These are phyloP conservation scores for Casuarina glauca DNA, from an alignment of 306 rosid genomes.

Conservation along the genomic window DNA sequence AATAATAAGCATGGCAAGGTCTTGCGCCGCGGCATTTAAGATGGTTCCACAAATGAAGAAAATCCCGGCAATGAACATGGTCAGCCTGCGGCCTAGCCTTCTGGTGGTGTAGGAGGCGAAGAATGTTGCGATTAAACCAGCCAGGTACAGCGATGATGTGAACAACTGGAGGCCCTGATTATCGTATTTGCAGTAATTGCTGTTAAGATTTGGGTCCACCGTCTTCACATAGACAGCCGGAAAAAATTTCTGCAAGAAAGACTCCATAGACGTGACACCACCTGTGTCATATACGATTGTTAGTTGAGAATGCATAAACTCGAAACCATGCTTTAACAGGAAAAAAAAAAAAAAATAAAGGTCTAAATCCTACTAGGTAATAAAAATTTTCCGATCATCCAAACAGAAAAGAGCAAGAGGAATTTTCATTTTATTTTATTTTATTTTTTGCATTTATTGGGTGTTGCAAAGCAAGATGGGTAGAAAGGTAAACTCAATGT, in stretches of 20 bases:
- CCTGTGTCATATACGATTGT: constrained; percentile 34
- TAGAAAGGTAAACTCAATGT: background rate
- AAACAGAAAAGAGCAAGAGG: no score
- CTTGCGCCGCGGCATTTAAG: constrained; percentile 51
- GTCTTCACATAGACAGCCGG: constrained; percentile 47
- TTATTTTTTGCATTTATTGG: no score
- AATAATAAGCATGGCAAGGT: constrained; percentile 49
- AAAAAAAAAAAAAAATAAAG: no score
- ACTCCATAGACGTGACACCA: constrained; percentile 63
- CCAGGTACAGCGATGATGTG: constrained; percentile 66
- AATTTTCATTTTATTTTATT: no score
- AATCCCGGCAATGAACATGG: constrained; percentile 68
- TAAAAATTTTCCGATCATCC: no score
- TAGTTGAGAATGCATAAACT: no score
- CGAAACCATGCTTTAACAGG: no score
- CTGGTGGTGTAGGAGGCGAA: constrained; percentile 62
- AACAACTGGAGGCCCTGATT: constrained; percentile 54
- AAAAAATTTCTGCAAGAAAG: constrained; percentile 57
- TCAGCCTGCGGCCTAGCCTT: constrained; percentile 51
- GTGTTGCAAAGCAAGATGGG: background rate
- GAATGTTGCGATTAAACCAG: constrained; percentile 53
- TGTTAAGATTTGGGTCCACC: constrained; percentile 17
- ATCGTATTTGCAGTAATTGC: constrained; percentile 70
- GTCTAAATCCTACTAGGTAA: no score
- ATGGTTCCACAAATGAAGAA: constrained; percentile 55